Percentiles rank a stretch among this genome's conserved stretches.
phyloP scores from a whole-genome alignment of 768 basidiomycete genomes.

The Leccinum longicurvipes region DNA sequence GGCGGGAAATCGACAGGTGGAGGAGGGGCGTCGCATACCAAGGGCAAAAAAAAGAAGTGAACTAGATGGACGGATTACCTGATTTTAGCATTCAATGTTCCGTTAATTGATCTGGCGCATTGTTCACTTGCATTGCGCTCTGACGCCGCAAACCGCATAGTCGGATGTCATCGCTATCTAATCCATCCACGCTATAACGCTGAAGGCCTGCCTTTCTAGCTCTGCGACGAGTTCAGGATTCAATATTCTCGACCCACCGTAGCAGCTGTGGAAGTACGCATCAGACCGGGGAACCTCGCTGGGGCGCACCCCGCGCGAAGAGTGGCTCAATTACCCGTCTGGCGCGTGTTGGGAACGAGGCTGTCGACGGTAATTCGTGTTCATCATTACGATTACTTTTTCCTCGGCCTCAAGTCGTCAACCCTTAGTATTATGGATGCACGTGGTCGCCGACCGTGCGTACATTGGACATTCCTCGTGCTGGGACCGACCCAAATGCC shows the following conservation, averaged over 20 bases:
- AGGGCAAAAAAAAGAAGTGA: conserved; percentile 71
- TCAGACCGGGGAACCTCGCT: neutral
- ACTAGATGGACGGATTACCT: conserved; percentile 24
- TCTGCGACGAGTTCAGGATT: neutral
- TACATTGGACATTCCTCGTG: conserved; percentile 11
- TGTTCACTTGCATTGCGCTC: conserved; percentile 16
- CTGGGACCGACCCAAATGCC: neutral
- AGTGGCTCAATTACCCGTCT: conserved; percentile 18
- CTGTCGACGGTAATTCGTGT: conserved; percentile 23
- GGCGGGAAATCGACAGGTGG: conserved; percentile 36
- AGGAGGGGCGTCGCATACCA: conserved; percentile 37
- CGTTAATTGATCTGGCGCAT: conserved; percentile 25
- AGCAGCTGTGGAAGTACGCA: neutral
- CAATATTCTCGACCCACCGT: neutral
- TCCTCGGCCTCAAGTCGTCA: conserved; percentile 21
- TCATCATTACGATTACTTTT: conserved; percentile 20
- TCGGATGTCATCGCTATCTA: conserved; percentile 24
- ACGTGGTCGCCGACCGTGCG: conserved; percentile 17
- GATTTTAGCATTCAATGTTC: conserved; percentile 14
- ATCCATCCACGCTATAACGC: conserved; percentile 13
- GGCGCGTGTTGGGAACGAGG: conserved; percentile 30
- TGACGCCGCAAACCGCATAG: conserved; percentile 15
- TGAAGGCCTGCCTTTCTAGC: neutral
- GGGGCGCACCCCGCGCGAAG: conserved; percentile 6
- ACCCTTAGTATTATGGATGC: conserved; percentile 15